Percentiles rank a stretch among this genome's conserved stretches.
Conservation (phyloP, 1,284 basidiomycete species). For the Phaffia rhodozyma region DNA sequence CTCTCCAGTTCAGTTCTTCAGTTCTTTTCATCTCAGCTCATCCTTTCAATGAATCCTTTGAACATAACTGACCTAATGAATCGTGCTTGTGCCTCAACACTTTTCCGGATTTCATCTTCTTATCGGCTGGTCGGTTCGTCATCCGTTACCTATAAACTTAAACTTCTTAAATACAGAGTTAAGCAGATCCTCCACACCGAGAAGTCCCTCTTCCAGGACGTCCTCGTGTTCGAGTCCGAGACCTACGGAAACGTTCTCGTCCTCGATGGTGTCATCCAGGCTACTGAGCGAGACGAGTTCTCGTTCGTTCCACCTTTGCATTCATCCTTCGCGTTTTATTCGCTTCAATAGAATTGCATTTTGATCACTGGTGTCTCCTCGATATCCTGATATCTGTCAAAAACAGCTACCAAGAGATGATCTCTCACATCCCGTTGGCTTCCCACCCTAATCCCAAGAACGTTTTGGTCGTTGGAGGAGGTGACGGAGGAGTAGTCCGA, state of each 20-base stretch:
- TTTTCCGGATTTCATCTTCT: no score
- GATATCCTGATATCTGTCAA: neutral
- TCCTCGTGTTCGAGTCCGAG: constrained; percentile 88
- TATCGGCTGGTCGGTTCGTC: no score
- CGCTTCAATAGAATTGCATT: no score
- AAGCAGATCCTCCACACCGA: constrained; percentile 91
- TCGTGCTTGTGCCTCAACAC: no score
- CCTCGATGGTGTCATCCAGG: constrained; percentile 91
- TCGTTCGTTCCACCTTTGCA: constrained; percentile 52
- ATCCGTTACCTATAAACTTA: no score
- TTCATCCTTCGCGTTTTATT: no score
- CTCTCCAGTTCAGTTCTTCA: constrained; percentile 38
- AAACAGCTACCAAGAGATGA: constrained; percentile 97
- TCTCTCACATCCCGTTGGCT: constrained; percentile 85
- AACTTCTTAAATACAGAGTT: constrained; percentile 40
- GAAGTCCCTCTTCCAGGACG: constrained; percentile 87
- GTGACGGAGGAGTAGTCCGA: constrained; percentile 90
- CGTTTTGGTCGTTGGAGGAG: constrained; percentile 93
- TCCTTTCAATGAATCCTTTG: constrained; percentile 29
- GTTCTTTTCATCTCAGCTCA: neutral
- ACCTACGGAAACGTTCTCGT: constrained; percentile 93
- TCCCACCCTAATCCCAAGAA: constrained; percentile 94
- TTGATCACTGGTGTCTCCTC: neutral
- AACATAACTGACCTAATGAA: constrained; percentile 63
- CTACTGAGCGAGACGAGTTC: constrained; percentile 96